A percentile compares a stretch with the other conserved stretches of the same genome.
Conservation (phyloP, 2,329 filamentous ascomycete species). For the Sporothrix sp. region DNA sequence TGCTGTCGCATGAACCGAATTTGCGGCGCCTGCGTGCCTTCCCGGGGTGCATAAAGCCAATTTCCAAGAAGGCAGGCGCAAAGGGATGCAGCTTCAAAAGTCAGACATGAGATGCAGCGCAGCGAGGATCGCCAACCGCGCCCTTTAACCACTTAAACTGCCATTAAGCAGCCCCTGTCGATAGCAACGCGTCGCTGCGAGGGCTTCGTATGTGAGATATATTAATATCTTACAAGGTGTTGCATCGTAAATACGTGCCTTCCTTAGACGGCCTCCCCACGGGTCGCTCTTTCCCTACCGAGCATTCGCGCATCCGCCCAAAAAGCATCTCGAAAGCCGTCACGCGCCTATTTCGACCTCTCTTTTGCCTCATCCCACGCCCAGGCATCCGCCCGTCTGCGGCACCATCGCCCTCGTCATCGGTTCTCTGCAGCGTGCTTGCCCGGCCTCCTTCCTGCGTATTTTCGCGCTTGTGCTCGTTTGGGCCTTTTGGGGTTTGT, state of each 20-base stretch:
- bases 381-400: not conserved
- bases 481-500: not conserved
- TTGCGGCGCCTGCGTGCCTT: not conserved
- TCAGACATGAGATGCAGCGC: no score
- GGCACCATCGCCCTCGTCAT: no score
- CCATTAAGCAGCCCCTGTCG: no score
- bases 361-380: not conserved
- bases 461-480: constrained; percentile 2
- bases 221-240: no score
- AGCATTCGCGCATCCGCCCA: not conserved
- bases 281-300: no score
- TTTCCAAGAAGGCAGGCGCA: constrained; percentile 1
- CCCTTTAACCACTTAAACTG: not conserved
- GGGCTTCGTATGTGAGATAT: no score
- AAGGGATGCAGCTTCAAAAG: not conserved
- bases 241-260: no score
- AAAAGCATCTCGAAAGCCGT: not conserved
- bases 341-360: not conserved
- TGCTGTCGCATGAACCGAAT: not conserved
- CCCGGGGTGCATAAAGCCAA: not conserved
- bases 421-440: no score
- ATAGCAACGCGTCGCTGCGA: no score
- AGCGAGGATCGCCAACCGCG: not conserved
- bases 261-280: no score
- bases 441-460: constrained; percentile 2